Evolutionary conservation across 2,329 filamentous ascomycete genomes (phyloP).

Genomic region (Botrytis porri): DNA sequence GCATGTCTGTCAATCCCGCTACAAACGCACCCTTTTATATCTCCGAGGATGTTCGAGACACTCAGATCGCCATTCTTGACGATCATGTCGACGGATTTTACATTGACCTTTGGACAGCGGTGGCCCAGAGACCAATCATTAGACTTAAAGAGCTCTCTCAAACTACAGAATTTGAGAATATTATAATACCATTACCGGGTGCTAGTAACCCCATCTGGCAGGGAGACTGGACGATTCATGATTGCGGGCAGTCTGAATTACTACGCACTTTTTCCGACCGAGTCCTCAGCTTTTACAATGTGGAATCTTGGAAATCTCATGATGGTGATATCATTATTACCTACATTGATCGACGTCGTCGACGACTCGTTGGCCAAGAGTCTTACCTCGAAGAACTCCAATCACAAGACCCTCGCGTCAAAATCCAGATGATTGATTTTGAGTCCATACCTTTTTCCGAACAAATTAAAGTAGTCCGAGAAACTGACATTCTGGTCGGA

Average conservation of each 20-base stretch:
- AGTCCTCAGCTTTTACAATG: constrained; percentile 13
- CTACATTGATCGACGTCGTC: not conserved
- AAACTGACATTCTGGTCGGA: not conserved
- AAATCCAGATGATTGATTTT: not conserved
- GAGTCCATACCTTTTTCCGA: not conserved
- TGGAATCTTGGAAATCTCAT: not conserved
- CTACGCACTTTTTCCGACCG: constrained; percentile 7
- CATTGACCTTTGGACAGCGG: constrained; percentile 9
- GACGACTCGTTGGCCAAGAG: not conserved
- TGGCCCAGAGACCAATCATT: constrained; percentile 8
- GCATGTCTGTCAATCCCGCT: constrained; percentile 21
- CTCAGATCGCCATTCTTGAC: constrained; percentile 20
- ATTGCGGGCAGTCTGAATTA: constrained; percentile 23
- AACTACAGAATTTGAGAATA: constrained; percentile 14
- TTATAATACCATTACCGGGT: constrained; percentile 35
- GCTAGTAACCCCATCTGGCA: constrained; percentile 37
- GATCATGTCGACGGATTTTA: not conserved
- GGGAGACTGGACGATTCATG: constrained; percentile 33
- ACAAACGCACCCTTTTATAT: not conserved
- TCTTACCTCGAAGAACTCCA: not conserved
- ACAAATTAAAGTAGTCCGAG: not conserved
- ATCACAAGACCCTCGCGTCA: not conserved
- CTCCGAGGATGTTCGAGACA: not conserved
- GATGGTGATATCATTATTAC: not conserved
- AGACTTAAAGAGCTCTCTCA: constrained; percentile 8